A percentile compares a stretch with the other conserved stretches of the same genome.
Evolutionary conservation across 1,284 basidiomycete species (phyloP).

Genomic region (Fomitiporia mediterranea): DNA sequence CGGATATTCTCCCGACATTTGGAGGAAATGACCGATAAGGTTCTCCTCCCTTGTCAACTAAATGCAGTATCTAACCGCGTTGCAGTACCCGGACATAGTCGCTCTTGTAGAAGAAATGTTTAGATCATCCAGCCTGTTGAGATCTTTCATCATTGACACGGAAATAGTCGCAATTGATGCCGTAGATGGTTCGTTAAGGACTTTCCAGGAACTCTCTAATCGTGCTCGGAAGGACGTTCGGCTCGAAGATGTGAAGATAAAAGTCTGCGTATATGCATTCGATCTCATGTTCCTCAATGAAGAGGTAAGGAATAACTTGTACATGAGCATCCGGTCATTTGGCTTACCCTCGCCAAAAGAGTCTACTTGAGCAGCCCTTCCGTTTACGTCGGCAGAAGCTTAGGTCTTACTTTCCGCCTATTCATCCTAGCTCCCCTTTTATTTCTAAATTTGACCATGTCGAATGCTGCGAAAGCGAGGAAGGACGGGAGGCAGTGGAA

Average conservation of each 20-base stretch:
- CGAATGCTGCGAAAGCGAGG: conserved; percentile 67
- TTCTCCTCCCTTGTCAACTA: conserved; percentile 26
- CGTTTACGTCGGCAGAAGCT: conserved; percentile 68
- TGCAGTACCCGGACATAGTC: conserved; percentile 84
- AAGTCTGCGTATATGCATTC: conserved; percentile 86
- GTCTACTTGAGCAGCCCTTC: conserved; percentile 69
- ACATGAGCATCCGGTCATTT: neutral
- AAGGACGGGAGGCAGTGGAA: conserved; percentile 60
- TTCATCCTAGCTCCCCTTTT: conserved; percentile 40
- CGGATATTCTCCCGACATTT: conserved; percentile 86
- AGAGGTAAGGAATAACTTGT: conserved; percentile 44
- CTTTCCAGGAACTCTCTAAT: conserved; percentile 85
- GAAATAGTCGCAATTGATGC: conserved; percentile 80
- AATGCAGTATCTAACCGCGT: conserved; percentile 19
- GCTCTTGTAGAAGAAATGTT: conserved; percentile 51
- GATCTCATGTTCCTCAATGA: conserved; percentile 89
- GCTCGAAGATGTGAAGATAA: conserved; percentile 73
- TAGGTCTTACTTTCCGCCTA: conserved; percentile 52
- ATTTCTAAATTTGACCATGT: conserved; percentile 76
- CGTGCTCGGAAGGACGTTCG: conserved; percentile 85
- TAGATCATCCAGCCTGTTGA: conserved; percentile 37
- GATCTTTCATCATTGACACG: conserved; percentile 80
- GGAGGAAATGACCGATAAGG: conserved; percentile 90
- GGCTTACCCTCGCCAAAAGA: conserved; percentile 38
- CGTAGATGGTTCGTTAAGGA: conserved; percentile 58